Evolutionary conservation across 306 rosid species (phyloP).

Genomic region (Casuarina equisetifolia): DNA sequence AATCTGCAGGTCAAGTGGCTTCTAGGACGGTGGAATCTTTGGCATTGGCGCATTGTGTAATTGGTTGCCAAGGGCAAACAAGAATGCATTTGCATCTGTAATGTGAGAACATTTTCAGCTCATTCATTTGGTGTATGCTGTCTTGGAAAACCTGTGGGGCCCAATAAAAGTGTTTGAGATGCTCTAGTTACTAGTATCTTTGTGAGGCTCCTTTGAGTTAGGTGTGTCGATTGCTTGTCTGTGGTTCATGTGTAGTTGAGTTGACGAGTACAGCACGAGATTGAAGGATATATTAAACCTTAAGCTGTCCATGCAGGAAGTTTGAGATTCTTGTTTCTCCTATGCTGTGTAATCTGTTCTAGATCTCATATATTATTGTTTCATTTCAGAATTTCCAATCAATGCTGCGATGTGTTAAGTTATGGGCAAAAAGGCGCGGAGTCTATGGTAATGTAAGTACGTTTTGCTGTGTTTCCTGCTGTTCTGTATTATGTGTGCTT

Average conservation of each 20-base stretch:
- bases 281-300: background rate
- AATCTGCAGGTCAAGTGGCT: background rate
- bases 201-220: background rate
- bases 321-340: background rate
- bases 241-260: background rate
- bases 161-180: background rate
- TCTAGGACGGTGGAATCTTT: background rate
- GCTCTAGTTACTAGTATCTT: background rate
- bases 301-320: background rate
- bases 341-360: background rate
- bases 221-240: background rate
- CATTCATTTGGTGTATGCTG: background rate
- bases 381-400: slow-evolving; percentile 45
- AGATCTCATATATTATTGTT: slow-evolving; percentile 20
- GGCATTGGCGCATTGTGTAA: background rate
- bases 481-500: slow-evolving; percentile 11
- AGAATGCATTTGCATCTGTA: background rate
- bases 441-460: slow-evolving; percentile 56
- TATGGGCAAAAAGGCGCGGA: slow-evolving; percentile 59
- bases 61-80: background rate
- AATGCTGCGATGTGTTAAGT: slow-evolving; percentile 44
- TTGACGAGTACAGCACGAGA: background rate
- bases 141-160: background rate
- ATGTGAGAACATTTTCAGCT: background rate
- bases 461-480: slow-evolving; percentile 14